Percentiles rank a stretch among this genome's conserved stretches.
These are phyloP conservation scores for Pseudocercospora ulei DNA, from an alignment of 2,329 filamentous ascomycete genomes.

Conservation along the genomic window DNA sequence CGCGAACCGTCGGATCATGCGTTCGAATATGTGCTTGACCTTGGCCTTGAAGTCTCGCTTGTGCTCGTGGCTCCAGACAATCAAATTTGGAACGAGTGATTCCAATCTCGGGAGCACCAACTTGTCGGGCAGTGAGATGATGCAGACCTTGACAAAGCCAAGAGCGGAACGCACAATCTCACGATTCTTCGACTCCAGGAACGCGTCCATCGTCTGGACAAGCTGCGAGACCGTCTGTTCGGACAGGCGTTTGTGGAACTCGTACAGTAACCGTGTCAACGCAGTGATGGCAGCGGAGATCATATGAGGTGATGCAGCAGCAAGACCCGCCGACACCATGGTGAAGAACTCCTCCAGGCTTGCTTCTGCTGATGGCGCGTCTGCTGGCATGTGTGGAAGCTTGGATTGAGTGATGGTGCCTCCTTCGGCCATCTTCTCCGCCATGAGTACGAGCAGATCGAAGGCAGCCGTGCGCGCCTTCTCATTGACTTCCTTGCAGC, in stretches of 20 bases:
- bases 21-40: constrained; percentile 94
- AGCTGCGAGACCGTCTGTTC: constrained; percentile 66
- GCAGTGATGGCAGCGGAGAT: constrained; percentile 95
- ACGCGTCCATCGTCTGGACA: constrained; percentile 89
- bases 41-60: constrained; percentile 95
- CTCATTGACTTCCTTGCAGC: constrained; percentile 96
- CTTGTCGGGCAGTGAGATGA: constrained; percentile 71
- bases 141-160: constrained; percentile 92
- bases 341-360: constrained; percentile 93
- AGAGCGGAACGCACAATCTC: constrained; percentile 92
- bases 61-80: constrained; percentile 96
- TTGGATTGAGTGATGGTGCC: constrained; percentile 74
- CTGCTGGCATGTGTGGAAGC: constrained; percentile 70
- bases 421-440: constrained; percentile 66
- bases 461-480: constrained; percentile 83
- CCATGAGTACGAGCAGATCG: constrained; percentile 79
- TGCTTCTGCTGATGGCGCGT: constrained; percentile 66
- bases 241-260: constrained; percentile 66
- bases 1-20: constrained; percentile 85
- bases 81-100: constrained; percentile 74
- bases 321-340: constrained; percentile 93
- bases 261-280: constrained; percentile 82
- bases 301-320: constrained; percentile 90
- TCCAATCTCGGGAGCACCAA: constrained; percentile 68
- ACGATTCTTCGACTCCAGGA: constrained; percentile 89